Evolutionary conservation across 2,329 filamentous ascomycete genomes (phyloP).

Genomic region (Fusarium coffeatum): DNA sequence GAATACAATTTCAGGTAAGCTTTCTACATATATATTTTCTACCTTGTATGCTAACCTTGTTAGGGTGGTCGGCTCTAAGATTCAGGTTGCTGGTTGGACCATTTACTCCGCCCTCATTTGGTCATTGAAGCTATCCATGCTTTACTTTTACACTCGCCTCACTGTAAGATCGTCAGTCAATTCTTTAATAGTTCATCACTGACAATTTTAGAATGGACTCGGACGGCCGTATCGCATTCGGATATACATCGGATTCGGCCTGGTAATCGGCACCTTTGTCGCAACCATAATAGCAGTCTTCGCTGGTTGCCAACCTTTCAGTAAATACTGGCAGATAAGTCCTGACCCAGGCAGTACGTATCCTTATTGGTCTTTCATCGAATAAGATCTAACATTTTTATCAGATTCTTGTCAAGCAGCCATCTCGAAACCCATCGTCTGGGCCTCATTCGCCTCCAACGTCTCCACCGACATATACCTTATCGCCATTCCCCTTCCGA

Average conservation of each 20-base stretch:
- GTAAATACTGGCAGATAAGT: conserved; percentile 68
- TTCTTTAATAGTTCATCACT: fast-evolving
- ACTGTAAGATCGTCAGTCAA: conserved; percentile 47
- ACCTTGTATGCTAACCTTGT: neutral
- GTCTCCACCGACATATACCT: conserved; percentile 68
- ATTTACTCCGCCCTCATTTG: conserved; percentile 64
- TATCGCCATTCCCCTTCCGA: conserved; percentile 66
- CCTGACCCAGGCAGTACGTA: conserved; percentile 66
- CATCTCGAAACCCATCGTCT: conserved; percentile 62
- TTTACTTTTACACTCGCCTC: conserved; percentile 65
- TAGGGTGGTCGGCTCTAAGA: conserved; percentile 65
- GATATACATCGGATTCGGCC: conserved; percentile 61
- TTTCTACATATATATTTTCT: too few relatives aligned
- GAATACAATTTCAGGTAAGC: conserved; percentile 55
- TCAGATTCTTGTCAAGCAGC: conserved; percentile 60
- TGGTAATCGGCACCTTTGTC: conserved; percentile 62
- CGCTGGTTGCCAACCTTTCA: conserved; percentile 62
- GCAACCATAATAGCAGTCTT: conserved; percentile 62
- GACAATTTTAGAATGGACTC: conserved; percentile 50
- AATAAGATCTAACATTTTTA: neutral
- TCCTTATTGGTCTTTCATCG: fast-evolving
- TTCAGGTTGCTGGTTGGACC: conserved; percentile 66
- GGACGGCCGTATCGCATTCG: conserved; percentile 54
- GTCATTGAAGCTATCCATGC: conserved; percentile 66
- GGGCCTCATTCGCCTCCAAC: conserved; percentile 62